These are phyloP conservation scores for Cladophialophora psammophila DNA, from an alignment of 2,329 filamentous ascomycete species.

Conservation along the genomic window DNA sequence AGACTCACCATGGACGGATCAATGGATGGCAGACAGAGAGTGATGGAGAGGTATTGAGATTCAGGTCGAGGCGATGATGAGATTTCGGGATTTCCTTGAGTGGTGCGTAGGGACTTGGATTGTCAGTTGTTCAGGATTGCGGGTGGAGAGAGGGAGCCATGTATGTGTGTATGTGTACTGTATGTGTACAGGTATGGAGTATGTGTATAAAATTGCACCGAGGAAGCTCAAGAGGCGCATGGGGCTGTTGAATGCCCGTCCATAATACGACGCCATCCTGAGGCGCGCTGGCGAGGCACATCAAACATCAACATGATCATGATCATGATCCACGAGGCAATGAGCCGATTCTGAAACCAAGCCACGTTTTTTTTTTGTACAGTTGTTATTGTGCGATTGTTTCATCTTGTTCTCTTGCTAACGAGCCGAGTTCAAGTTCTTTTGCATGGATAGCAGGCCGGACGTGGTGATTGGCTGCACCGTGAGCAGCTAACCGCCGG, in stretches of 20 bases:
- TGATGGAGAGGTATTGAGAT: constrained; percentile 39
- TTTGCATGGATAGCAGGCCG: constrained; percentile 5
- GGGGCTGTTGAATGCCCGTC: neutral
- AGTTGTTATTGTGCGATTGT: constrained; percentile 9
- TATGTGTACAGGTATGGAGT: constrained; percentile 11
- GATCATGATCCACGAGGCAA: too few species aligned
- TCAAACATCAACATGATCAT: neutral
- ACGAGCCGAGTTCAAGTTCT: neutral
- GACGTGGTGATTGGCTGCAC: constrained; percentile 9
- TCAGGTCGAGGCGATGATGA: neutral
- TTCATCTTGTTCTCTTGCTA: constrained; percentile 1
- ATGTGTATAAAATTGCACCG: constrained; percentile 16
- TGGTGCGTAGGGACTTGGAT: neutral
- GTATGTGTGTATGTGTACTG: constrained; percentile 16
- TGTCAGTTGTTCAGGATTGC: neutral
- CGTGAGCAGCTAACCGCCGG: constrained; percentile 12
- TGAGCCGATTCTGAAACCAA: constrained; percentile 21
- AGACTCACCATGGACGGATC: constrained; percentile 29
- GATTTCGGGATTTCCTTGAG: neutral
- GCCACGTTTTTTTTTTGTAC: constrained; percentile 4
- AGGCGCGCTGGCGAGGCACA: neutral
- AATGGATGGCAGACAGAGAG: constrained; percentile 33
- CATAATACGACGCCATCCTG: constrained; percentile 5
- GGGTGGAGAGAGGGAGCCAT: constrained; percentile 14
- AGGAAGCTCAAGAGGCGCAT: neutral